Conservation (phyloP, 441 rosid genomes). For the Brassica hybrid region DNA sequence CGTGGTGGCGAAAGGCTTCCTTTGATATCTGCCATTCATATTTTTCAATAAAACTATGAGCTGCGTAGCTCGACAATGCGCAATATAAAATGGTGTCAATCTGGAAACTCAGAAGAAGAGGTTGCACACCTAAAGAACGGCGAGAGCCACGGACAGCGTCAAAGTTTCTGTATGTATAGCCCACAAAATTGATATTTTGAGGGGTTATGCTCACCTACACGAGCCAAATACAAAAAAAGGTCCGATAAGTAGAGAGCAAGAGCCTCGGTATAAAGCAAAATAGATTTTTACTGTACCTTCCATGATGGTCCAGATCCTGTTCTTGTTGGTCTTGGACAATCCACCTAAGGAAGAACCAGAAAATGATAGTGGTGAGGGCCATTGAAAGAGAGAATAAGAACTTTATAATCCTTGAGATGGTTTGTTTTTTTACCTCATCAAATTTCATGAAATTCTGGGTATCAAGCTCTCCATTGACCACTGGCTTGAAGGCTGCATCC, state of each 20-base stretch:
- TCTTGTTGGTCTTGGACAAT: slow-evolving; percentile 58
- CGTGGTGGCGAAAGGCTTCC: slow-evolving; percentile 51
- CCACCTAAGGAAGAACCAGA: slow-evolving; percentile 52
- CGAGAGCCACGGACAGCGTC: slow-evolving; percentile 80
- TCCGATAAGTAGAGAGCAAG: slow-evolving; percentile 2
- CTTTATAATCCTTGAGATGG: neutral
- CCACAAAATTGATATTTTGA: slow-evolving; percentile 88
- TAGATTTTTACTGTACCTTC: slow-evolving; percentile 57
- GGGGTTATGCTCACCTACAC: slow-evolving; percentile 67
- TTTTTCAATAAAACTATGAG: slow-evolving; percentile 27
- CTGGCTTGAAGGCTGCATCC: slow-evolving; percentile 97
- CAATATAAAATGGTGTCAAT: neutral
- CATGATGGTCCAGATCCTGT: slow-evolving; percentile 79
- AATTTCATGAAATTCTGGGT: slow-evolving; percentile 97
- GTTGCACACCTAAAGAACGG: slow-evolving; percentile 60
- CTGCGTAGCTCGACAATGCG: neutral
- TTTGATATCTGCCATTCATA: slow-evolving; percentile 50
- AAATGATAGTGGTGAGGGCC: slow-evolving; percentile 21
- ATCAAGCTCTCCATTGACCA: slow-evolving; percentile 90
- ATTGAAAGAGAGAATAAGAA: neutral
- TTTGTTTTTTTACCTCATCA: slow-evolving; percentile 64
- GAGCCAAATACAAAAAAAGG: slow-evolving; percentile 6
- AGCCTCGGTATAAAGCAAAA: neutral
- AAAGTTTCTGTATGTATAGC: slow-evolving; percentile 94
- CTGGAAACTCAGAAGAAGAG: neutral